Evolutionary conservation across 2,329 filamentous ascomycete genomes (phyloP), one percentile per base, ranked within the genome.

Genomic region (Colletotrichum endophyticum): DNA sequence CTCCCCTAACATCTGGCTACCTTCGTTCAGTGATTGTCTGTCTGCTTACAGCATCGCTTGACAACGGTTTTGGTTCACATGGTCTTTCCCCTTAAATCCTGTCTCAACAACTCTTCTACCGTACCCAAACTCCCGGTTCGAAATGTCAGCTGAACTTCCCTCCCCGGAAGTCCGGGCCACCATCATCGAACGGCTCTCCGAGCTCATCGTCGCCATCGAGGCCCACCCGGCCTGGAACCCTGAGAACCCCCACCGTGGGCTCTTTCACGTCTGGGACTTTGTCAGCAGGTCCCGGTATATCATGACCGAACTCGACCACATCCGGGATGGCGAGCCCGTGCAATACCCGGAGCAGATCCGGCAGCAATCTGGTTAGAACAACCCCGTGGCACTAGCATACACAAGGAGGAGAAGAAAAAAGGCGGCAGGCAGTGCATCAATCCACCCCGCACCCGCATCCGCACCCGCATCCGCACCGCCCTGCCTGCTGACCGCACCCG

Each of bases 231-330:
- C 77, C 25, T 84, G 83, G 81, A 80, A 76, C 66, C 73, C 78
- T 32, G 79, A 79, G n/a, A 78, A 77, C 19, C 80, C 80, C 36
- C 80, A 84, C 72, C 79, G 80, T 22, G 82, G 83, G 19, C 82
- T 87, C 56, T 85, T 80, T 70, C 81, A 85, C 78, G 77, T 86
- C 36, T 88, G 84, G 84, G 85, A 87, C 78, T 88, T 87, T 78
- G 84, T 84, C 62, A 83, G 81, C 73, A 83, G 85, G 44, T 85
- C 84, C n/a, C 79, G 82, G 49, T 87, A 87, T 77, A 86, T 87
- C 80, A 82, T 86, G 78, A 81, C 81, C 8, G 85, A 87, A 81
- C 81, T 87, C 28, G 84, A 87, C 22, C 85, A 85, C 57, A 83
- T 86, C 69, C 80, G 80, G 22, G 80, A 80, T 28, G 84, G 85